Percentiles rank a stretch among this genome's conserved stretches.
phyloP scores from a whole-genome alignment of 345 rosid genomes.

The Sonneratia alba region DNA sequence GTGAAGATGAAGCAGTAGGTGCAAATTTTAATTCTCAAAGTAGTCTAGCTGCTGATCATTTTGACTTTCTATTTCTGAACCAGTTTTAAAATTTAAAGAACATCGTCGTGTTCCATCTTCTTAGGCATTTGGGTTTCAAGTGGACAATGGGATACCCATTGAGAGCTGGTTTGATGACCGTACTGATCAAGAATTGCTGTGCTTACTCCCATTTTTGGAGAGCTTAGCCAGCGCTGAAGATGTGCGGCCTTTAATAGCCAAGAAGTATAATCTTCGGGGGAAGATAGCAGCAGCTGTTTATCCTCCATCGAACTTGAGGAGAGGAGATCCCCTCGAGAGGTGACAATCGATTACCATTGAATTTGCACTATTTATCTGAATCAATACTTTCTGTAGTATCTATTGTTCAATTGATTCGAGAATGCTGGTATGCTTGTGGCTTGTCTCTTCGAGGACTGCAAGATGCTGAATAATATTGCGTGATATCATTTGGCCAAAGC shows the following conservation, averaged over 20 bases:
- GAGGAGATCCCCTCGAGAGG: constrained; percentile 53
- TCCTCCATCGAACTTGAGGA: constrained; percentile 32
- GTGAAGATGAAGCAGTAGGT: background rate
- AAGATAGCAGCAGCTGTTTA: constrained; percentile 72
- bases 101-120: background rate
- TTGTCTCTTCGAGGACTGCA: background rate
- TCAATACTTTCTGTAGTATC: background rate
- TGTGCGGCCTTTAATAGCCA: constrained; percentile 74
- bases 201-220: constrained; percentile 76
- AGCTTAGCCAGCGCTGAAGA: constrained; percentile 79
- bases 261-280: constrained; percentile 67
- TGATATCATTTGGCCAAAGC: background rate
- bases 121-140: constrained; percentile 98
- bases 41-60: background rate
- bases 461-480: constrained; percentile 4
- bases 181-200: constrained; percentile 70
- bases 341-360: constrained; percentile 6
- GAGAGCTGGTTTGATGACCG: constrained; percentile 98
- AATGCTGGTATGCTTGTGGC: constrained; percentile 2
- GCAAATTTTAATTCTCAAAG: background rate
- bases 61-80: background rate
- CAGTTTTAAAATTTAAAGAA: background rate
- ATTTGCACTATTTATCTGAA: background rate
- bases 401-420: constrained; percentile 13
- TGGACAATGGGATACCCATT: constrained; percentile 95